Conservation (phyloP, 2,329 filamentous ascomycete species). For the Emydomyces testavorans region DNA sequence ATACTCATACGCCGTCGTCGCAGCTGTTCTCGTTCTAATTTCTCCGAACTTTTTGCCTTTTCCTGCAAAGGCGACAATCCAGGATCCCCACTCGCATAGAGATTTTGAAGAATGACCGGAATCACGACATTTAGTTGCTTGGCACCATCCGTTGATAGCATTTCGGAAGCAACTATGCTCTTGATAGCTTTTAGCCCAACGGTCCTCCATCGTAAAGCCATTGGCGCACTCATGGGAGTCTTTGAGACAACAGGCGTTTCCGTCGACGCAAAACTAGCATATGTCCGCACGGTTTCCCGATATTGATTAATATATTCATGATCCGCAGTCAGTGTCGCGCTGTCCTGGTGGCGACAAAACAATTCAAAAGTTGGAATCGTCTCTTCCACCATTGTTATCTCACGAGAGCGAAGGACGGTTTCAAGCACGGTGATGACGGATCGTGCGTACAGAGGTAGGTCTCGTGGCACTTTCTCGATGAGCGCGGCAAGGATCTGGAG, state of each 20-base stretch:
- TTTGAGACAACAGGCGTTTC: constrained; percentile 37
- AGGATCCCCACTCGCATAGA: constrained; percentile 63
- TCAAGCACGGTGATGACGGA: constrained; percentile 76
- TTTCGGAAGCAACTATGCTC: constrained; percentile 68
- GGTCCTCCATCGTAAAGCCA: constrained; percentile 66
- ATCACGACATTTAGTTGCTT: constrained; percentile 68
- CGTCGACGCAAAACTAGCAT: constrained; percentile 67
- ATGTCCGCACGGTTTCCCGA: constrained; percentile 66
- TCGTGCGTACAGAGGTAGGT: constrained; percentile 76
- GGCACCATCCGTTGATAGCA: constrained; percentile 60
- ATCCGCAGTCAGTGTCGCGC: constrained; percentile 72
- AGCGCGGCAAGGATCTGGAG: constrained; percentile 83
- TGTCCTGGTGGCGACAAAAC: constrained; percentile 82
- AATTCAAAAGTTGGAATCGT: constrained; percentile 75
- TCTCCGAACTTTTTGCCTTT: constrained; percentile 57
- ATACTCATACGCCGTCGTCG: constrained; percentile 62
- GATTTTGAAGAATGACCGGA: constrained; percentile 74
- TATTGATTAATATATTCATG: constrained; percentile 73
- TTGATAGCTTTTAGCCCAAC: constrained; percentile 67
- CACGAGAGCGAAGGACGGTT: constrained; percentile 69
- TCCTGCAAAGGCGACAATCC: constrained; percentile 57
- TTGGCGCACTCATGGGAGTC: constrained; percentile 53
- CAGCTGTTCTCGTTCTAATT: constrained; percentile 52
- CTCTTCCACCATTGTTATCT: constrained; percentile 87
- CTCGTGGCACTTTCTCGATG: constrained; percentile 84